Conservation (phyloP, 2,329 filamentous ascomycete genomes). For the Lachnellula arida region DNA sequence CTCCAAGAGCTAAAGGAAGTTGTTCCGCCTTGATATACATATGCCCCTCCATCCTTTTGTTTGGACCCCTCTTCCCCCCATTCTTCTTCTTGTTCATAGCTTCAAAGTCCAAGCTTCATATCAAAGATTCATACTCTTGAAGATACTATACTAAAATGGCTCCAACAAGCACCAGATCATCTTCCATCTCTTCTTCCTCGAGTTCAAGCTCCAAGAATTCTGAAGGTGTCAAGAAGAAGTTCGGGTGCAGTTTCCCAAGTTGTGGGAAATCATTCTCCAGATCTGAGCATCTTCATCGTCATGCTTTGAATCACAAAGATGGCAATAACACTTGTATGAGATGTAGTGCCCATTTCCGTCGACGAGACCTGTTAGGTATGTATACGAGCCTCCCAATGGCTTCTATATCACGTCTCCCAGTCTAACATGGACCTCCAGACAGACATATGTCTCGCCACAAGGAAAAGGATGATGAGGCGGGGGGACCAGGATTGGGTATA, state of each 20-base stretch:
- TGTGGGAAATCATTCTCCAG: constrained; percentile 46
- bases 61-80: constrained; percentile 19
- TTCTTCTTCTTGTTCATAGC: constrained; percentile 4
- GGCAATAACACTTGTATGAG: constrained; percentile 47
- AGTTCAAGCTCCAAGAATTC: constrained; percentile 21
- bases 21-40: constrained; percentile 27
- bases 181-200: constrained; percentile 26
- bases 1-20: constrained; percentile 21
- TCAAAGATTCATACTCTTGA: background rate
- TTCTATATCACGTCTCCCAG: background rate
- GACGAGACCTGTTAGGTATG: constrained; percentile 51
- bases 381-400: background rate
- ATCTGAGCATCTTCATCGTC: constrained; percentile 47
- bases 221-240: constrained; percentile 31
- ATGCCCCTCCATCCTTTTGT: constrained; percentile 16
- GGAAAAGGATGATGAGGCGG: constrained; percentile 47
- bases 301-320: constrained; percentile 46
- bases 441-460: constrained; percentile 45
- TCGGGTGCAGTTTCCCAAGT: constrained; percentile 36
- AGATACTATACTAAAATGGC: constrained; percentile 20
- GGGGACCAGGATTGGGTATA: constrained; percentile 41
- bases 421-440: constrained; percentile 34
- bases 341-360: constrained; percentile 51
- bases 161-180: constrained; percentile 21
- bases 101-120: background rate